These are phyloP conservation scores for Hanseniaspora occidentalis DNA, from an alignment of 805 yeast species.

Conservation along the genomic window DNA sequence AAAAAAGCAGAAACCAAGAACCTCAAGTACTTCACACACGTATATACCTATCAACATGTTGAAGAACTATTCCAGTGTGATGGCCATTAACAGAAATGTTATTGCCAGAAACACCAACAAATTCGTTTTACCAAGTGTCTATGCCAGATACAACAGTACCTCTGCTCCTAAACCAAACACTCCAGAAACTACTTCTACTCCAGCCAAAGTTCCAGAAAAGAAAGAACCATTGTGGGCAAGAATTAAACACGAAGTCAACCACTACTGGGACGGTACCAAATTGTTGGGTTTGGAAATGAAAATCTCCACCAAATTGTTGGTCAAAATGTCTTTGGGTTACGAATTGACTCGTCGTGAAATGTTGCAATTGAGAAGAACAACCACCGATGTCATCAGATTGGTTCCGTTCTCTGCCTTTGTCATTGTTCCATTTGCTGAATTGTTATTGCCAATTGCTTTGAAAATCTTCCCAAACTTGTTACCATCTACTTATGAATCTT, in stretches of 20 bases:
- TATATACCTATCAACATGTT: neutral
- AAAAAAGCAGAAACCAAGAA: neutral
- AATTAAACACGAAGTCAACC: conserved; percentile 79
- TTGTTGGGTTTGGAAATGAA: conserved; percentile 80
- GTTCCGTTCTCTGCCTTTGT: conserved; percentile 91
- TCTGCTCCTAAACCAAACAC: neutral
- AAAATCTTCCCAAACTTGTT: conserved; percentile 87
- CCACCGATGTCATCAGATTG: conserved; percentile 70
- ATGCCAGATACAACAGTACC: conserved; percentile 3
- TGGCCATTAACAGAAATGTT: neutral
- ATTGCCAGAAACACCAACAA: neutral
- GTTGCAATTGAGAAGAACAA: conserved; percentile 78
- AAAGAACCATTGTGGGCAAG: conserved; percentile 65
- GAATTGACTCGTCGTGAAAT: conserved; percentile 84
- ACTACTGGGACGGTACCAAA: conserved; percentile 95
- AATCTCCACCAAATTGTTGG: conserved; percentile 66
- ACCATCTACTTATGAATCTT: conserved; percentile 83
- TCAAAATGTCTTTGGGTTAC: conserved; percentile 81
- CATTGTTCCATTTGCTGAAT: conserved; percentile 87
- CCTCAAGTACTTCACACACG: neutral
- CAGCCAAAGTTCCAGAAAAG: neutral
- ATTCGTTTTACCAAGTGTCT: neutral
- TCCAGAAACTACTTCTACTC: neutral
- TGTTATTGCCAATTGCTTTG: conserved; percentile 77
- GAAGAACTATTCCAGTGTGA: neutral